Evolutionary conservation across 805 yeast genomes (phyloP).

Genomic region (Saccharomycopsis sp.): DNA sequence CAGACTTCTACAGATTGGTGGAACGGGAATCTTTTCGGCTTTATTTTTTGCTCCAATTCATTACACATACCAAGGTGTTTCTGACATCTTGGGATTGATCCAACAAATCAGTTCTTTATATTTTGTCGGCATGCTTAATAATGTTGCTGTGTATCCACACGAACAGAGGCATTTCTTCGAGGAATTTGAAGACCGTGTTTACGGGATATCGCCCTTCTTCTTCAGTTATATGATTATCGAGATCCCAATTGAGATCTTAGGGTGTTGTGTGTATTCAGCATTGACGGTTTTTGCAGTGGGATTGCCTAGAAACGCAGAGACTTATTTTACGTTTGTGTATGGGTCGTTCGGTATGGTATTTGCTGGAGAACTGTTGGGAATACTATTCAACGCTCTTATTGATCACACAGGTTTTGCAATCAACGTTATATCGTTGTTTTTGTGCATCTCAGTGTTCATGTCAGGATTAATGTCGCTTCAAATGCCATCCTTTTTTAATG

Average conservation of each 20-base stretch:
- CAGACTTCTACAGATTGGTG: conserved; percentile 56
- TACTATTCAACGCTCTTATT: conserved; percentile 68
- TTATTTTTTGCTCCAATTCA: conserved; percentile 60
- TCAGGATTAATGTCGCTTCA: conserved; percentile 76
- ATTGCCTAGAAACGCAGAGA: conserved; percentile 56
- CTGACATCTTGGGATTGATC: conserved; percentile 64
- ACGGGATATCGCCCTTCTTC: conserved; percentile 60
- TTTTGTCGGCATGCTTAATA: conserved; percentile 74
- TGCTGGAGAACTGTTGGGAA: conserved; percentile 83
- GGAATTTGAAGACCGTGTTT: conserved; percentile 68
- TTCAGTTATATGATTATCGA: conserved; percentile 53
- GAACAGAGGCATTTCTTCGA: conserved; percentile 73
- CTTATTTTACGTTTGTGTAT: conserved; percentile 61
- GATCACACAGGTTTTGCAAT: conserved; percentile 76
- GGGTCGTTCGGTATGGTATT: conserved; percentile 48
- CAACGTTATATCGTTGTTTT: conserved; percentile 57
- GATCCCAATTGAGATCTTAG: conserved; percentile 58
- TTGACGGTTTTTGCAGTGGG: conserved; percentile 69
- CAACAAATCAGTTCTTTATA: conserved; percentile 70
- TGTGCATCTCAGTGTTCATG: conserved; percentile 73
- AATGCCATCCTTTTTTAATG: conserved; percentile 65
- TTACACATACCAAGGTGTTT: conserved; percentile 43
- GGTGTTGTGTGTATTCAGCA: conserved; percentile 51
- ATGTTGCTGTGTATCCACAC: conserved; percentile 65
- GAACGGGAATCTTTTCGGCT: conserved; percentile 58